Evolutionary conservation across 2,329 filamentous ascomycete species (phyloP).

Genomic region (Trichoderma asperellum): DNA sequence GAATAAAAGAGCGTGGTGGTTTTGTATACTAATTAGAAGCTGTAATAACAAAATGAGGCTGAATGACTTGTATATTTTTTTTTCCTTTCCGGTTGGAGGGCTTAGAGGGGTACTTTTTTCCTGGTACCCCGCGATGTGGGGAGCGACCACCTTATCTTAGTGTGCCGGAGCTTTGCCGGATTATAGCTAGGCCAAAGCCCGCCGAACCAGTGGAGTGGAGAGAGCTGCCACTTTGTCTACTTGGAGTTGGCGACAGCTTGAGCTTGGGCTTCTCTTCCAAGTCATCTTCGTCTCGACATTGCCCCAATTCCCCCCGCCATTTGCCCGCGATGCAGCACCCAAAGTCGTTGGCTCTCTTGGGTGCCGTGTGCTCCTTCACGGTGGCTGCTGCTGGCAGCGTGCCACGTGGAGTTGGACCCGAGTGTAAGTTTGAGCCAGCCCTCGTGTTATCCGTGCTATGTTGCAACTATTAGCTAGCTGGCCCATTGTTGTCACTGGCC

Average conservation of each 20-base stretch:
- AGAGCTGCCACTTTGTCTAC: slow-evolving; percentile 28
- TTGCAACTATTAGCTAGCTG: neutral
- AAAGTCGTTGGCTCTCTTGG: slow-evolving; percentile 54
- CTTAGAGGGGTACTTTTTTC: slow-evolving; percentile 27
- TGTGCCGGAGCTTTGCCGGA: slow-evolving; percentile 26
- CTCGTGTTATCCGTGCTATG: neutral
- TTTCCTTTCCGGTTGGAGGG: slow-evolving; percentile 25
- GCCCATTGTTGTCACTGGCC: neutral
- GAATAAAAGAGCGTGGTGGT: neutral
- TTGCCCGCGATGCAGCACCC: slow-evolving; percentile 52
- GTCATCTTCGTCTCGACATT: slow-evolving; percentile 7
- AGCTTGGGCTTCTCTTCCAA: slow-evolving; percentile 1
- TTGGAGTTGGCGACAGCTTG: slow-evolving; percentile 21
- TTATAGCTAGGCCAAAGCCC: neutral
- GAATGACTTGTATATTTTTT: neutral
- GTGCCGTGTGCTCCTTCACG: slow-evolving; percentile 55
- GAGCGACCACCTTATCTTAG: neutral
- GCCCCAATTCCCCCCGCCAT: slow-evolving; percentile 6
- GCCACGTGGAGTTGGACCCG: slow-evolving; percentile 84
- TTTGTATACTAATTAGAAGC: neutral
- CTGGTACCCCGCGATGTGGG: slow-evolving; percentile 27
- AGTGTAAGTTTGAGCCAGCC: slow-evolving; percentile 67
- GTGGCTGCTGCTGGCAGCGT: slow-evolving; percentile 67
- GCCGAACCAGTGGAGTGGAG: slow-evolving; percentile 8
- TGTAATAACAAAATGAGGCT: neutral